Evolutionary conservation across 768 basidiomycete species (phyloP), one percentile per base, ranked within the genome.

Genomic region (Tephrocybe sp.): DNA sequence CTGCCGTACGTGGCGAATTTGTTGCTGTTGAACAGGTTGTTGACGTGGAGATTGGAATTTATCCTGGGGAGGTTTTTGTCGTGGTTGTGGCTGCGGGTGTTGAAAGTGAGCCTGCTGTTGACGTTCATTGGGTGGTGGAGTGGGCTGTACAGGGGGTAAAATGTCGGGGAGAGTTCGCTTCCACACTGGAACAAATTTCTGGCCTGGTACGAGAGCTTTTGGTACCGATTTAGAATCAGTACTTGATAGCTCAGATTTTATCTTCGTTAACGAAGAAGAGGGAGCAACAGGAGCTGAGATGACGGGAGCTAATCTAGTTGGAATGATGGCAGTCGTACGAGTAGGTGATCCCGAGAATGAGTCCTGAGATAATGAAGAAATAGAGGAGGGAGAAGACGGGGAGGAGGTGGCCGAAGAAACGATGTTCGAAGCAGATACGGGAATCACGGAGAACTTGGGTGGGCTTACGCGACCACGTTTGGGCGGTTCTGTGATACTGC

Each of bases 101-200:
- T 40, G 31, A 16, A 54, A 33, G 8, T 54, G 53, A 15, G 52
- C 44, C 22, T 46, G 51, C 24, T 57, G 56, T 3, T 49, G 49
- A n/a, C 49, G 30, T 15, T 46, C 31, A 38, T 50, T 59, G 29
- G 52, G 59, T 31, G 51, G 65, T 30, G 52, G 64, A 27, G 48
- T 58, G 12, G 59, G 64, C 22, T 62, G 57, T 13, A 61, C 61
- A 6, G 67, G 64, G 16, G 62, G 59, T 19, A 59, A 59, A 5
- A 59, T 50, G 42, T 62, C 59, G 24, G 56, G 57, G 24, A 58
- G 51, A 1, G 69, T 64, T 23, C 72, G 72, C 59, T 73, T 74
- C 76, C 75, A 77, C 11, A 70, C 56, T 2, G 78, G 76, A 9
- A 71, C 64, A 45, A 72, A 69, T 24, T 66, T 73, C 25, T 62